Evolutionary conservation across 371 early-diverging fungal genomes (phyloP).

Genomic region (Zychaea mexicana): DNA sequence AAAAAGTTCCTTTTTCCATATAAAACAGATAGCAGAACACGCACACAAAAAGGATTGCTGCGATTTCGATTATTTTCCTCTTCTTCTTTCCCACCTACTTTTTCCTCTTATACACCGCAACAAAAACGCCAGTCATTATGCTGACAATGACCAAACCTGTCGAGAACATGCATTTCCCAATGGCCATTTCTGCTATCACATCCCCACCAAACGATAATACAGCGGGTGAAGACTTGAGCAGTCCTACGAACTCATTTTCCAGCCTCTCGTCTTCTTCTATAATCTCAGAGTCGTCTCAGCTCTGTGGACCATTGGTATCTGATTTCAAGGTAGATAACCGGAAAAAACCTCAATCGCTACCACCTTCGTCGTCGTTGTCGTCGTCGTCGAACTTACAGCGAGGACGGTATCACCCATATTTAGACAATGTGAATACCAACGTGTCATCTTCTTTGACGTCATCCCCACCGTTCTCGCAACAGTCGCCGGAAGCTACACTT

Average conservation of each 20-base stretch:
- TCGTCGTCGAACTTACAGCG: neutral
- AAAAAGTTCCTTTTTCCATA: neutral
- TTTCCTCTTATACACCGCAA: neutral
- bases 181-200: neutral
- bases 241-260: neutral
- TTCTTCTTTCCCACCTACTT: neutral
- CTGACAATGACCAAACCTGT: neutral
- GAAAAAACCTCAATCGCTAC: neutral
- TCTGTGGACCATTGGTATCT: neutral
- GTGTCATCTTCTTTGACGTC: neutral
- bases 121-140: neutral
- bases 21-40: too few species aligned
- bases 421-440: neutral
- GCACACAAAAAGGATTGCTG: neutral
- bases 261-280: neutral
- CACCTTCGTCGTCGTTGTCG: neutral
- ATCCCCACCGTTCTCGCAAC: neutral
- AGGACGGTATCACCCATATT: neutral
- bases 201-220: neutral
- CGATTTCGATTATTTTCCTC: neutral
- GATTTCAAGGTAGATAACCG: neutral
- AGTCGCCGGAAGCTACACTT: constrained; percentile 26
- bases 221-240: neutral
- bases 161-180: neutral
- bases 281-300: neutral